phyloP scores from a whole-genome alignment of 2,329 filamentous ascomycete genomes.

The Epichloe sylvatica region DNA sequence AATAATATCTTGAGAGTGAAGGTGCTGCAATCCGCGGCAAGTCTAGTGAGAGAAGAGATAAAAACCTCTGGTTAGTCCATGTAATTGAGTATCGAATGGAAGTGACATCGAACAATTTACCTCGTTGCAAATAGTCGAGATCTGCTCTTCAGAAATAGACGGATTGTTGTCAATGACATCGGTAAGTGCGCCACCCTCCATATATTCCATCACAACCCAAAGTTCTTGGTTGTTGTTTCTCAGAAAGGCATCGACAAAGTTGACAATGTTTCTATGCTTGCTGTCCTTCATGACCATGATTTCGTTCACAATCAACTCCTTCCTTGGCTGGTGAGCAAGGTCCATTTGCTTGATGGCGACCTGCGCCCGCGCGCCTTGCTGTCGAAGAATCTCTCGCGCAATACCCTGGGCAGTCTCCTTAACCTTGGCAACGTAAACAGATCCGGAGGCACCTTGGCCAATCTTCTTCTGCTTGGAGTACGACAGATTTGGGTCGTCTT shows the following conservation, averaged over 20 bases:
- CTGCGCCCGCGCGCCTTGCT: conserved; percentile 69
- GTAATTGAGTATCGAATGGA: not conserved
- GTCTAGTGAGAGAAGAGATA: conserved; percentile 44
- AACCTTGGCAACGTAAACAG: conserved; percentile 93
- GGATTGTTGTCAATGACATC: conserved; percentile 98
- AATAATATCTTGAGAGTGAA: conserved; percentile 93
- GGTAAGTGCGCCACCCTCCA: conserved; percentile 94
- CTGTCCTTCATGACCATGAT: conserved; percentile 99
- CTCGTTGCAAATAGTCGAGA: conserved; percentile 92
- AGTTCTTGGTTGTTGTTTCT: conserved; percentile 88
- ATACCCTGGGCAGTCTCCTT: conserved; percentile 80
- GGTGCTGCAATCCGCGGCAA: conserved; percentile 83
- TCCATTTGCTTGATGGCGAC: conserved; percentile 99
- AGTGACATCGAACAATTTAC: conserved; percentile 34
- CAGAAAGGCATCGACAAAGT: conserved; percentile 93
- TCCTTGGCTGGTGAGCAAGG: conserved; percentile 86
- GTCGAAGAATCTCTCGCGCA: conserved; percentile 63
- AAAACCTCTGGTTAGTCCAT: not conserved
- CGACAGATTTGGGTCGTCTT: conserved; percentile 84
- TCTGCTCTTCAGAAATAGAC: conserved; percentile 88
- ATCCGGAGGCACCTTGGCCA: conserved; percentile 92
- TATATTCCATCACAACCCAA: conserved; percentile 99
- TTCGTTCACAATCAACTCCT: conserved; percentile 97
- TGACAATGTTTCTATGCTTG: conserved; percentile 96
- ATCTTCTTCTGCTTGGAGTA: conserved; percentile 99